Evolutionary conservation across 1,139 yeast species (phyloP).

Genomic region (Nadsonia commutata): DNA sequence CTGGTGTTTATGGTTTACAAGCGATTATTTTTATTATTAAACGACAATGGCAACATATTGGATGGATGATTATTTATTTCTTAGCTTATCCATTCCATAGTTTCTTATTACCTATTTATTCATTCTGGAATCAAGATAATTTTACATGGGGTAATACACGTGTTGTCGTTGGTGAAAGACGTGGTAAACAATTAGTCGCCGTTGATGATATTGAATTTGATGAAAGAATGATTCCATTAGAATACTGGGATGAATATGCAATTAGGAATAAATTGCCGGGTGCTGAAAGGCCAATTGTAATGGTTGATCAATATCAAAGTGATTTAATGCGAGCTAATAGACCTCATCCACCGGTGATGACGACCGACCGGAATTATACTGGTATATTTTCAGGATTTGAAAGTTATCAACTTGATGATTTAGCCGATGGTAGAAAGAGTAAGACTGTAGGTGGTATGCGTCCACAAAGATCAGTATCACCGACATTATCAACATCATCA

Average conservation of each 20-base stretch:
- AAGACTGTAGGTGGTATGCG: conserved; percentile 1
- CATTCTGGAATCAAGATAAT: conserved; percentile 27
- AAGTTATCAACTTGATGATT: conserved; percentile 4
- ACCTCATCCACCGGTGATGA: background rate
- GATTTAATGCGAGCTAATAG: background rate
- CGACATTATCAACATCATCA: background rate
- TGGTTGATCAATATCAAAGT: conserved; percentile 17
- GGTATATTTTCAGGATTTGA: conserved; percentile 3
- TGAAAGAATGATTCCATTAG: conserved; percentile 16
- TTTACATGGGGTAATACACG: conserved; percentile 28
- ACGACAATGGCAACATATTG: conserved; percentile 26
- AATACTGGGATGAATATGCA: conserved; percentile 19
- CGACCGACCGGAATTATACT: background rate
- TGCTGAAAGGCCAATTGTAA: conserved; percentile 19
- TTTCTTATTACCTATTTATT: conserved; percentile 23
- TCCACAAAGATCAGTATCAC: background rate
- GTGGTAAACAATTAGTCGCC: conserved; percentile 18
- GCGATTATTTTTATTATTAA: conserved; percentile 22
- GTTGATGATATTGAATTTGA: conserved; percentile 19
- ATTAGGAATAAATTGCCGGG: conserved; percentile 18
- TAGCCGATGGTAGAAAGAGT: conserved; percentile 1
- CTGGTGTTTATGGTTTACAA: conserved; percentile 24
- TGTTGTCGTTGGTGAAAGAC: conserved; percentile 23
- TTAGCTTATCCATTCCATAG: conserved; percentile 26
- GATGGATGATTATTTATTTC: conserved; percentile 26